Base-by-base conservation (phyloP, 352 stramenopile species). In the Pseudoperonospora humuli region DNA sequence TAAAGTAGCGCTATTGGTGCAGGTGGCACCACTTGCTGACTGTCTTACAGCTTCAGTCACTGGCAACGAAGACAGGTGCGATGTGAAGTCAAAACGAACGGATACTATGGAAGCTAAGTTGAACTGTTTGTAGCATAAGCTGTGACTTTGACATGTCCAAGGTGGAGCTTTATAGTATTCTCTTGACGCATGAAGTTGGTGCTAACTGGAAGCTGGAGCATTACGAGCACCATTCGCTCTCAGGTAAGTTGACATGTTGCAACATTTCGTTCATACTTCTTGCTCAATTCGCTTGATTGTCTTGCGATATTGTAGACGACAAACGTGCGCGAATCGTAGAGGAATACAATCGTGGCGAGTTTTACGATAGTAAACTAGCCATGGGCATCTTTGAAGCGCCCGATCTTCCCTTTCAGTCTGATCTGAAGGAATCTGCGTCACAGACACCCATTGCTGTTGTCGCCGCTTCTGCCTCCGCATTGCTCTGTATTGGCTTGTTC, bases 91-190 rank as follows among this genome's bases (percentile, higher is more conserved):
- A n/a, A n/a, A n/a, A n/a, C n/a, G n/a, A n/a, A n/a, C n/a, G n/a
- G n/a, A n/a, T n/a, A n/a, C n/a, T n/a, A n/a, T n/a, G n/a, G n/a
- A n/a, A n/a, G n/a, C n/a, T n/a, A n/a, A n/a, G n/a, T n/a, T n/a
- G n/a, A n/a, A n/a, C n/a, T n/a, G n/a, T 6, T 38, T 44, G 26
- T 29, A 6, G 23, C 17, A 46, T 11, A 21, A 83, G 70, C 5
- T 87, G 75, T 45, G 64, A 57, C 3, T 84, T 84, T 32, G 55
- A 82, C 29, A 85, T n/a, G 70, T 37, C 48, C 9, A 64, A 69
- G 36, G 50, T 82, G 20, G 63, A 82, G 39, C 61, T 85, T 51
- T 87, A 83, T 46, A 84, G 72, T 37, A 61, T 87, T 29, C 65
- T 82, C 1, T 34, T 87, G 32, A 64, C 41, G 14, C 54, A 72